Evolutionary conservation across 805 yeast genomes (phyloP).

Genomic region (Zygosaccharomyces pseudorouxii): DNA sequence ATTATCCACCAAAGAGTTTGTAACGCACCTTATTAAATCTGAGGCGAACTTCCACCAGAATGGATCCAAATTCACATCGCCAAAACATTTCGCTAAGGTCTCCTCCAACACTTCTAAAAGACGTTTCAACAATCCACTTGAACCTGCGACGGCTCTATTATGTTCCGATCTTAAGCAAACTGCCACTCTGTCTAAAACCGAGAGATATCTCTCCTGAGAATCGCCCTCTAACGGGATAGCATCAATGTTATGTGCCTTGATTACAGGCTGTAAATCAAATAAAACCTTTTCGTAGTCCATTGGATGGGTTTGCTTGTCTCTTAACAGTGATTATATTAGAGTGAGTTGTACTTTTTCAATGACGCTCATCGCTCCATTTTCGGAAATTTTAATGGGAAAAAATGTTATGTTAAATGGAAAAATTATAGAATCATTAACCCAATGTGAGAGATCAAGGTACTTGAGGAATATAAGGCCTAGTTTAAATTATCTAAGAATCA

Average conservation of each 20-base stretch:
- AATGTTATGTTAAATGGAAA: not conserved
- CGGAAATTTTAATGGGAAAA: not conserved
- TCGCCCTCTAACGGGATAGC: conserved; percentile 22
- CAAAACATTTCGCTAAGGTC: conserved; percentile 16
- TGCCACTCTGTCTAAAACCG: conserved; percentile 31
- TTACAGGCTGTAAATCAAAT: conserved; percentile 31
- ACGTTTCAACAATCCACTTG: conserved; percentile 25
- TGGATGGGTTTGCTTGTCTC: not conserved
- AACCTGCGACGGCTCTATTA: conserved; percentile 31
- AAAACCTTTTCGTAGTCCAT: conserved; percentile 36
- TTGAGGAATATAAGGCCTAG: too few species aligned
- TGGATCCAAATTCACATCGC: conserved; percentile 1
- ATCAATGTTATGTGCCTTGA: conserved; percentile 17
- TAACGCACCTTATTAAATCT: conserved; percentile 33
- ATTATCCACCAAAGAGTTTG: conserved; percentile 33
- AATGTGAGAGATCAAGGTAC: not conserved
- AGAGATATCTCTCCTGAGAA: conserved; percentile 19
- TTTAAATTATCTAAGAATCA: too few species aligned
- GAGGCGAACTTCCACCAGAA: conserved; percentile 23
- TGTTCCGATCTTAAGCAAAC: conserved; percentile 27
- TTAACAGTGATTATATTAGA: not conserved
- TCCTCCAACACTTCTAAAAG: conserved; percentile 18
- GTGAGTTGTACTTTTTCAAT: not conserved
- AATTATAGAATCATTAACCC: not conserved
- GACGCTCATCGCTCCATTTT: not conserved